Base-by-base conservation (phyloP, 441 rosid species). In the Adansonia rubrostipa region DNA sequence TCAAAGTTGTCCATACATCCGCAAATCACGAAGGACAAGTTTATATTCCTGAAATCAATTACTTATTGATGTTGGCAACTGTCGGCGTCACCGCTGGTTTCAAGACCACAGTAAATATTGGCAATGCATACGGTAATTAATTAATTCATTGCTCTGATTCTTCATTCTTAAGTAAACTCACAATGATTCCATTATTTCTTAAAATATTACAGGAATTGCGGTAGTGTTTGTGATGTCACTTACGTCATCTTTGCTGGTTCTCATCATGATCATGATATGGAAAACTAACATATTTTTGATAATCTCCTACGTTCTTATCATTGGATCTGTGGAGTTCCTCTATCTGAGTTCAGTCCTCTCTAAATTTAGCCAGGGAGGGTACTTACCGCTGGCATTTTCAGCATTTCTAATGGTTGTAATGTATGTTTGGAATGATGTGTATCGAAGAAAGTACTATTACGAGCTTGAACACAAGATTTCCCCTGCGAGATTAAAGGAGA, bases 251-350 rank as follows among this genome's bases (percentile, higher is more conserved):
- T 76, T 88, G 20, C 75, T 89, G 28, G 88, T 89, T 7, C 81
- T 89, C 3, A 82, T 89, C 75, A 89, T 88, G 92, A 81, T 89
- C 53, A 85, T 86, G 87, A 85, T 86, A 84, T 88, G 92, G 90
- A 86, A 90, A 74, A 74, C 86, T 63, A 87, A 85, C 82, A 81
- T 90, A 2, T 3, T 86, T 51, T 28, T 81, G 17, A 54, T 87
- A 22, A 64, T 84, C 74, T 22, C 63, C 36, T 91, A 76, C 50
- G 68, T 87, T 36, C 57, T 86, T 3, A 75, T 83, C 17, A 80
- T 89, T 48, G 88, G 88, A 0, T 58, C 78, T 0, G 86, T 86
- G 50, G 90, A 88, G 80, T 77, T 83, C 7, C 6, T 88, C 44
- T 89, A 85, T 57, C 62, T 86, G 28, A 86, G 87, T 70, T 84